These are phyloP conservation scores for Phialophora macrospora DNA, from an alignment of 2,329 filamentous ascomycete genomes.

Conservation along the genomic window DNA sequence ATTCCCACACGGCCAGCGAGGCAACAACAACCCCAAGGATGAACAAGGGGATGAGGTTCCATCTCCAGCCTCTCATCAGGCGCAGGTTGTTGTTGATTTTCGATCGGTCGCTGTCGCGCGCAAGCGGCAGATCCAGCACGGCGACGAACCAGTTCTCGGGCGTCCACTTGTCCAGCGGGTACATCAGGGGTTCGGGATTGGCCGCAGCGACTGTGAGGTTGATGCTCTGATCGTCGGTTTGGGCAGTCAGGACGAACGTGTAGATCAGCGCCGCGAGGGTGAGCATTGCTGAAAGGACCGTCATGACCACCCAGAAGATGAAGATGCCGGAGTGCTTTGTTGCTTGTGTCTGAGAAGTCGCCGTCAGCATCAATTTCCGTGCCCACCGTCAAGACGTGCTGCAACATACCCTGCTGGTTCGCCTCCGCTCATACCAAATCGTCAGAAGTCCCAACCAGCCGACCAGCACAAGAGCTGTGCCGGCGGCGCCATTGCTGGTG, in stretches of 20 bases:
- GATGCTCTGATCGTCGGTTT: constrained; percentile 36
- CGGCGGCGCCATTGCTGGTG: constrained; percentile 38
- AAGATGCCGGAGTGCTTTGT: constrained; percentile 27
- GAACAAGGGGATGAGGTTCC: constrained; percentile 38
- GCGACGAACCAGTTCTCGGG: constrained; percentile 40
- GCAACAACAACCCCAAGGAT: constrained; percentile 31
- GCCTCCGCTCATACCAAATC: constrained; percentile 31
- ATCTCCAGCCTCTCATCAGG: constrained; percentile 37
- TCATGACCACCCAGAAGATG: constrained; percentile 34
- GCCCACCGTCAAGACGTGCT: background rate
- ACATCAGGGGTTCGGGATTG: constrained; percentile 44
- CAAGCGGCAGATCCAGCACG: constrained; percentile 32
- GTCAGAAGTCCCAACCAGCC: constrained; percentile 33
- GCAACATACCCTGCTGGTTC: constrained; percentile 26
- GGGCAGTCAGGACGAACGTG: constrained; percentile 34
- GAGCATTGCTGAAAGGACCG: constrained; percentile 31
- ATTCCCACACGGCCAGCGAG: constrained; percentile 26
- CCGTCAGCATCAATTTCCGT: background rate
- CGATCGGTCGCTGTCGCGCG: constrained; percentile 28
- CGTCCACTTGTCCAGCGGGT: constrained; percentile 38
- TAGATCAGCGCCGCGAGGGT: constrained; percentile 37
- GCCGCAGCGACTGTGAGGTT: constrained; percentile 37
- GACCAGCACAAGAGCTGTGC: constrained; percentile 37
- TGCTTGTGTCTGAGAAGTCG: constrained; percentile 10
- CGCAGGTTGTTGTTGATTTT: constrained; percentile 32